A percentile compares a stretch with the other conserved stretches of the same genome.
These are phyloP conservation scores for Gossypium aridum DNA, from an alignment of 441 rosid species.

Conservation along the genomic window DNA sequence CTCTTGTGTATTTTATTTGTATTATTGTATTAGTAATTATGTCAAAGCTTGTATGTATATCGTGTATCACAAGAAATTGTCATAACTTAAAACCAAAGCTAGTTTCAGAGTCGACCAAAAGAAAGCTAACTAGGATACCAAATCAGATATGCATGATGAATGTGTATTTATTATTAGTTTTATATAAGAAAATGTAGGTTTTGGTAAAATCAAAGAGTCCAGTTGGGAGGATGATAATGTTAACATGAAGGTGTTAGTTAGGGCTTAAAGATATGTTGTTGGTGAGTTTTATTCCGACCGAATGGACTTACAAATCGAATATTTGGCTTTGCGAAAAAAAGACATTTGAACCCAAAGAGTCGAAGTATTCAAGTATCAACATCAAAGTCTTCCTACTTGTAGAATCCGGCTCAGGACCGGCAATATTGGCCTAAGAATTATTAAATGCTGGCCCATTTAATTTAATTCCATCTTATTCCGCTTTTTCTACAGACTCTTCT, in stretches of 20 bases:
- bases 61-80: no score
- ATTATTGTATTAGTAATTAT: no score
- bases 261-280: constrained; percentile 14
- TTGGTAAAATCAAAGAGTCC: background rate
- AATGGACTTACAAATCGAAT: constrained; percentile 16
- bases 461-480: background rate
- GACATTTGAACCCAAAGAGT: background rate
- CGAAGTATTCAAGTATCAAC: constrained; percentile 7
- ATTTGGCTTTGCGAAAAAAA: constrained; percentile 2
- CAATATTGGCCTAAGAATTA: constrained; percentile 25
- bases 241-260: background rate
- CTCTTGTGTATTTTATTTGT: no score
- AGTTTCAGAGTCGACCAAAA: no score
- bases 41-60: no score
- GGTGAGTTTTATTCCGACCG: constrained; percentile 42
- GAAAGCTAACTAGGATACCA: background rate
- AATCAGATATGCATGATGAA: background rate
- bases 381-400: constrained; percentile 10
- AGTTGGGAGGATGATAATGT: background rate
- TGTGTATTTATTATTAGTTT: background rate
- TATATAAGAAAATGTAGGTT: background rate
- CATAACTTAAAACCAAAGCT: no score
- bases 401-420: constrained; percentile 27
- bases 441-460: constrained; percentile 24
- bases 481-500: constrained; percentile 9